phyloP scores from a whole-genome alignment of 495 filamentous ascomycete species.

The Penicillium herquei region DNA sequence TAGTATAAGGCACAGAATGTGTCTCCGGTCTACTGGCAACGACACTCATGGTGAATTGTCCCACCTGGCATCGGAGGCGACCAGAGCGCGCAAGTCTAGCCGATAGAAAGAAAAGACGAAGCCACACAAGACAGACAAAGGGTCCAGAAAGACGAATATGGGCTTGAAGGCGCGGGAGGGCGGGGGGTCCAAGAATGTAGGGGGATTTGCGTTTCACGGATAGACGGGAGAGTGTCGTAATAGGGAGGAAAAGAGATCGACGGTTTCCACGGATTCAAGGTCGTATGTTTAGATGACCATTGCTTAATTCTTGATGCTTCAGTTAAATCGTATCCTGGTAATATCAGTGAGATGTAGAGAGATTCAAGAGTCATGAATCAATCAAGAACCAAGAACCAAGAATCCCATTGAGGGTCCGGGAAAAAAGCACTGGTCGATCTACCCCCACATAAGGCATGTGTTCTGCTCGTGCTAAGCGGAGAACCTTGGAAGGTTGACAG shows the following conservation, averaged over 20 bases:
- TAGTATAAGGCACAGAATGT: constrained; percentile 33
- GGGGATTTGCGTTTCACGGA: constrained; percentile 4
- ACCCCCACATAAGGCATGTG: constrained; percentile 26
- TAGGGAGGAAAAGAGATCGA: constrained; percentile 12
- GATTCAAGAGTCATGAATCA: too few relatives aligned
- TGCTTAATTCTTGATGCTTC: too few relatives aligned
- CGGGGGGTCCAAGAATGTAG: constrained; percentile 23
- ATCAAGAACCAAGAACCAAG: too few relatives aligned
- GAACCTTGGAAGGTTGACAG: constrained; percentile 21
- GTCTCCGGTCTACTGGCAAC: constrained; percentile 43
- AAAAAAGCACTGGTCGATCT: constrained; percentile 19
- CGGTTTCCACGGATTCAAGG: constrained; percentile 12
- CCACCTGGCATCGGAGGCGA: constrained; percentile 24
- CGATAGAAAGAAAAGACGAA: neutral
- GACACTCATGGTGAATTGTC: constrained; percentile 38
- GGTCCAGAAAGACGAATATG: constrained; percentile 8
- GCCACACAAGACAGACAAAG: neutral
- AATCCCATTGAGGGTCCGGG: neutral
- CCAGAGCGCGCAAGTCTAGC: constrained; percentile 4
- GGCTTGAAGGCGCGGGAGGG: constrained; percentile 5
- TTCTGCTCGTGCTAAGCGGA: constrained; percentile 27
- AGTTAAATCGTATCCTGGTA: too few relatives aligned
- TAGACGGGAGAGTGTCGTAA: constrained; percentile 15
- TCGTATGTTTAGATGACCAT: neutral
- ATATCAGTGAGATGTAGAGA: neutral